A percentile compares a stretch with the other conserved stretches of the same genome.
Conservation (phyloP, 2,329 filamentous ascomycete genomes). For the Claviceps capensis region DNA sequence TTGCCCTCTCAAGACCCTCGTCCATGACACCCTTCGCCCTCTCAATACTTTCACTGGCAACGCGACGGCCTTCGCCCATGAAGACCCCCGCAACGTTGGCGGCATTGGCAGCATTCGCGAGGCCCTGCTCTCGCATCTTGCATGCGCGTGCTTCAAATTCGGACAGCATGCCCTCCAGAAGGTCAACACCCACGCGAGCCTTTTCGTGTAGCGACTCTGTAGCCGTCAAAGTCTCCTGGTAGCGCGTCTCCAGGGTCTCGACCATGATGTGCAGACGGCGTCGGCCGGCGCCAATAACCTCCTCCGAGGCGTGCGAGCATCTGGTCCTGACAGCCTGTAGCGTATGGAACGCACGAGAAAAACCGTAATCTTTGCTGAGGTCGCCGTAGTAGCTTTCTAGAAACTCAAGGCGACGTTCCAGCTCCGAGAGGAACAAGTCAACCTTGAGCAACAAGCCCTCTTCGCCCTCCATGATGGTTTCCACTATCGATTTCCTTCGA, state of each 20-base stretch:
- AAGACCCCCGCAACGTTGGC: conserved; percentile 56
- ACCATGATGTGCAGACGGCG: conserved; percentile 79
- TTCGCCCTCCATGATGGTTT: conserved; percentile 48
- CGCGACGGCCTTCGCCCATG: conserved; percentile 65
- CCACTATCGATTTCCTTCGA: conserved; percentile 44
- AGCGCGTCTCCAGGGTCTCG: conserved; percentile 77
- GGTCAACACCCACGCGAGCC: conserved; percentile 69
- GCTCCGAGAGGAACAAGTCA: conserved; percentile 69
- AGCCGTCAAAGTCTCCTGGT: conserved; percentile 71
- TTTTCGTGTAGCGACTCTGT: conserved; percentile 87
- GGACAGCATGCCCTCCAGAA: conserved; percentile 73
- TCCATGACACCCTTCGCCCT: conserved; percentile 65
- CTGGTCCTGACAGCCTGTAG: conserved; percentile 75
- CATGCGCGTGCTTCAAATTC: conserved; percentile 77
- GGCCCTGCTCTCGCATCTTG: conserved; percentile 63
- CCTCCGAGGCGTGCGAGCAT: conserved; percentile 81
- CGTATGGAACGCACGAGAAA: conserved; percentile 74
- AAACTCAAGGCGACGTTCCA: conserved; percentile 76
- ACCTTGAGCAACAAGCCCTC: conserved; percentile 51
- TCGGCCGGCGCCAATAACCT: conserved; percentile 75
- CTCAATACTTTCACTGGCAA: conserved; percentile 66
- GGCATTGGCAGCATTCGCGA: conserved; percentile 47
- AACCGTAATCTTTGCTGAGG: conserved; percentile 66
- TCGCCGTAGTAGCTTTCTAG: conserved; percentile 86
- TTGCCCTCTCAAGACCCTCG: conserved; percentile 70